Evolutionary conservation across 2,329 filamentous ascomycete genomes (phyloP).

Genomic region (Fusarium dlaminii): DNA sequence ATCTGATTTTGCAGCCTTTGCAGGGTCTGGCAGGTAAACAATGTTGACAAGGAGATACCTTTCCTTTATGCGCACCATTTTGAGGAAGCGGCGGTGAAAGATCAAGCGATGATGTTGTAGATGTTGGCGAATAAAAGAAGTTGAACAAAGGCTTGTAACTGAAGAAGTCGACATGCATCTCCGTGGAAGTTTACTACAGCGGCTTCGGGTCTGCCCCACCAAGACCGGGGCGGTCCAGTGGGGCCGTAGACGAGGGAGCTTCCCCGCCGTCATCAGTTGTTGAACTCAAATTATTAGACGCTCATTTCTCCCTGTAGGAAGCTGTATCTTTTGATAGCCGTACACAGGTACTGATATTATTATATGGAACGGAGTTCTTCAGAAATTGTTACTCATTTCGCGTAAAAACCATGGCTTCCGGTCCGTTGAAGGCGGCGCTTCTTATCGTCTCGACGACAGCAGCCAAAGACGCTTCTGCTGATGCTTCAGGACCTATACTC

Average conservation of each 20-base stretch:
- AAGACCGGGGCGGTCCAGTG: conserved; percentile 31
- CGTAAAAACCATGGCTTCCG: conserved; percentile 39
- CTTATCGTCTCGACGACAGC: conserved; percentile 93
- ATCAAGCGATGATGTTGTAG: background rate
- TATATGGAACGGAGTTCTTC: background rate
- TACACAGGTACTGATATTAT: background rate
- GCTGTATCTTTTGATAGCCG: background rate
- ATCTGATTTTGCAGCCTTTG: conserved; percentile 47
- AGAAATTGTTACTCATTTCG: background rate
- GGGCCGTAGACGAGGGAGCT: conserved; percentile 32
- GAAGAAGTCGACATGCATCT: conserved; percentile 16
- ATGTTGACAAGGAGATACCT: conserved; percentile 96
- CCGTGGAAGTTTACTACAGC: conserved; percentile 16
- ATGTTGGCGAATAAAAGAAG: background rate
- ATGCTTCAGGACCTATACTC: conserved; percentile 75
- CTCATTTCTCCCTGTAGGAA: background rate
- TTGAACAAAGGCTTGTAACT: conserved; percentile 10
- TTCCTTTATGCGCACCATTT: conserved; percentile 96
- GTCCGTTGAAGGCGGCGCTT: conserved; percentile 75
- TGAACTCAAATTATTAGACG: conserved; percentile 9
- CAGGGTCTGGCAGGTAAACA: conserved; percentile 75
- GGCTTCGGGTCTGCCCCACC: conserved; percentile 32
- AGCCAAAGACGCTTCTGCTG: conserved; percentile 78
- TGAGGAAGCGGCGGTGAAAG: background rate
- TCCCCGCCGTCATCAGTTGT: conserved; percentile 30